Conservation (phyloP, 2,329 filamentous ascomycete genomes). For the Fusarium guadeloupense region DNA sequence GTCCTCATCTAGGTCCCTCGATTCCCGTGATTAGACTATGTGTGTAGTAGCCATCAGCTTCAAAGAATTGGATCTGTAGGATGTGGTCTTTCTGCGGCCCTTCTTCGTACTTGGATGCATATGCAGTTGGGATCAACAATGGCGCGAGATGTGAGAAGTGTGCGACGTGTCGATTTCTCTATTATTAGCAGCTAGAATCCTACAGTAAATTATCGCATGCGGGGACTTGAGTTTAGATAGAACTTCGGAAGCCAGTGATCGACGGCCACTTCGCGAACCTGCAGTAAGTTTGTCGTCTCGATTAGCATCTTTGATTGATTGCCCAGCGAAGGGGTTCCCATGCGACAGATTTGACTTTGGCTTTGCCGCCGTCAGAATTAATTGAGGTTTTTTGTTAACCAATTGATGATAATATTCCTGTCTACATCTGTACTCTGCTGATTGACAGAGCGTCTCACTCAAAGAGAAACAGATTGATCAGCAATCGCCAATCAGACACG, state of each 20-base stretch:
- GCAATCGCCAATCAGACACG: conserved; percentile 24
- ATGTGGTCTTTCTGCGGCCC: too few species aligned
- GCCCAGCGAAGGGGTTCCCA: background rate
- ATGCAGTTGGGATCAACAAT: conserved; percentile 5
- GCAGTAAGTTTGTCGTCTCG: background rate
- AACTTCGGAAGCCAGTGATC: conserved; percentile 5
- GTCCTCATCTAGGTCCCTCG: too few species aligned
- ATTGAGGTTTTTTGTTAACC: background rate
- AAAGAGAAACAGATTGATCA: conserved; percentile 18
- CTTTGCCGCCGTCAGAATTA: background rate
- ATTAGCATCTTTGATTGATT: background rate
- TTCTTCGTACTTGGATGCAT: conserved; percentile 1
- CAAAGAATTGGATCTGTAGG: too few species aligned
- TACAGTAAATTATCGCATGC: conserved; percentile 19
- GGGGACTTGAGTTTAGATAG: conserved; percentile 8
- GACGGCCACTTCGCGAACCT: conserved; percentile 2
- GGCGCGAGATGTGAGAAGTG: conserved; percentile 17
- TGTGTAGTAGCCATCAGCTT: too few species aligned
- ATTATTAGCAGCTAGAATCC: conserved; percentile 32
- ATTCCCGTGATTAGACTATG: too few species aligned
- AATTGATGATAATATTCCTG: too few species aligned
- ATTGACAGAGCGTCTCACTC: background rate
- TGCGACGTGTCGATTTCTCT: conserved; percentile 33
- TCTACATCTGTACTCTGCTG: background rate
- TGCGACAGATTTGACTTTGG: background rate